Percentiles rank a stretch among this genome's conserved stretches.
These are phyloP conservation scores for Crithidia sp. DNA, from an alignment of 208 protist genomes.

Conservation along the genomic window DNA sequence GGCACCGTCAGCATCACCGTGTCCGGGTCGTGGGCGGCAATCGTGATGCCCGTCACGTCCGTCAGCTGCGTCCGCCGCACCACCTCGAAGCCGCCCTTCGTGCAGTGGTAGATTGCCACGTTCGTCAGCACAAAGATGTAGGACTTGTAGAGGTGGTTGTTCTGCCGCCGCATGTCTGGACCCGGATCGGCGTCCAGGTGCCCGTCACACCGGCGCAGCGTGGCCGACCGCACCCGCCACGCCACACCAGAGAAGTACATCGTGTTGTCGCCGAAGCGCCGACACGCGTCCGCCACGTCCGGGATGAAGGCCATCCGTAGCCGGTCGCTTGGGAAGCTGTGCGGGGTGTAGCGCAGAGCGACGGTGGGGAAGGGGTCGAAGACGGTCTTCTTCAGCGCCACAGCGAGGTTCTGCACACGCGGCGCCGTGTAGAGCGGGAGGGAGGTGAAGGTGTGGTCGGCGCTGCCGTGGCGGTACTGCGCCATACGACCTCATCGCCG, in stretches of 20 bases:
- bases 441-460: slow-evolving; percentile 24
- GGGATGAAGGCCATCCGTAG: slow-evolving; percentile 55
- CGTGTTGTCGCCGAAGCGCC: slow-evolving; percentile 76
- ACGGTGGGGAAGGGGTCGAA: slow-evolving; percentile 64
- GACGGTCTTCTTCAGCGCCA: slow-evolving; percentile 44
- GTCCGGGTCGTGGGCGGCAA: slow-evolving; percentile 47
- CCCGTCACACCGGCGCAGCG: slow-evolving; percentile 37
- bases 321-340: slow-evolving; percentile 47
- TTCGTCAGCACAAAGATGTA: slow-evolving; percentile 72
- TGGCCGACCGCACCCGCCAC: slow-evolving; percentile 63
- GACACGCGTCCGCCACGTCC: slow-evolving; percentile 54
- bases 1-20: slow-evolving; percentile 60
- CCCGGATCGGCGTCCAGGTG: slow-evolving; percentile 34
- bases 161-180: slow-evolving; percentile 37
- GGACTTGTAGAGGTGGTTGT: slow-evolving; percentile 59
- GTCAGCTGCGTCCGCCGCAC: slow-evolving; percentile 57
- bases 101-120: slow-evolving; percentile 69
- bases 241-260: slow-evolving; percentile 74
- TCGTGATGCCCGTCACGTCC: slow-evolving; percentile 45
- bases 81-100: slow-evolving; percentile 57
- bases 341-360: slow-evolving; percentile 48
- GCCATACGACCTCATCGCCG: slow-evolving; percentile 25
- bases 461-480: slow-evolving; percentile 12
- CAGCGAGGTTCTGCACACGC: slow-evolving; percentile 43
- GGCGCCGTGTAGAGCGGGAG: slow-evolving; percentile 47